Evolutionary conservation across 1,284 basidiomycete species (phyloP).

Genomic region (Volvariella surrecta): DNA sequence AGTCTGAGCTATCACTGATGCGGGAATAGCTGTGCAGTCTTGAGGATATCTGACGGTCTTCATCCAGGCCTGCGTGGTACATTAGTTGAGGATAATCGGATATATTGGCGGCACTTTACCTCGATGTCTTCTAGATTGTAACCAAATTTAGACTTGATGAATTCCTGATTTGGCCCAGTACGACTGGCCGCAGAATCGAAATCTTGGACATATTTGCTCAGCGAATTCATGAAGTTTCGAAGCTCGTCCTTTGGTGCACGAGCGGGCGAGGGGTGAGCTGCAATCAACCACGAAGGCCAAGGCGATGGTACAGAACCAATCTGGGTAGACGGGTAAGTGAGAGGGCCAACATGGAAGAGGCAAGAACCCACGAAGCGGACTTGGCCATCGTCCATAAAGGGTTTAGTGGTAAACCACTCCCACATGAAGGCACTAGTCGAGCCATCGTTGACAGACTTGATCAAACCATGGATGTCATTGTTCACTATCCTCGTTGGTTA

Average conservation of each 20-base stretch:
- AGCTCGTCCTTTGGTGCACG: constrained; percentile 46
- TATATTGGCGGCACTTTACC: constrained; percentile 27
- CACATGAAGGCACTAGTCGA: constrained; percentile 84
- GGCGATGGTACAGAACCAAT: constrained; percentile 87
- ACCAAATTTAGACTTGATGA: constrained; percentile 71
- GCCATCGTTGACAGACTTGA: constrained; percentile 85
- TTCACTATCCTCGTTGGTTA: constrained; percentile 50
- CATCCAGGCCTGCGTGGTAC: constrained; percentile 59
- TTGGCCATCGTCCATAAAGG: constrained; percentile 77
- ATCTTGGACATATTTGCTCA: constrained; percentile 56
- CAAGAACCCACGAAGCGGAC: constrained; percentile 64
- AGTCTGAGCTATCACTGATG: constrained; percentile 59
- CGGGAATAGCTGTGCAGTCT: constrained; percentile 55
- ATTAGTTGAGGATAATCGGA: constrained; percentile 1
- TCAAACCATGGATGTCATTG: constrained; percentile 83
- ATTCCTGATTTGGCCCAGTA: constrained; percentile 57
- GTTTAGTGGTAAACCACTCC: constrained; percentile 99
- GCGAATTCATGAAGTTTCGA: constrained; percentile 50
- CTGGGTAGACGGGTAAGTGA: constrained; percentile 25
- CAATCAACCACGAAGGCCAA: constrained; percentile 96
- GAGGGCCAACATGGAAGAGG: background rate
- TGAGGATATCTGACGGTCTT: constrained; percentile 70
- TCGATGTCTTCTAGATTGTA: constrained; percentile 76
- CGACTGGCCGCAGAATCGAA: constrained; percentile 65
- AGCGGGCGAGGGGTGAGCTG: constrained; percentile 55